phyloP scores from a whole-genome alignment of 495 filamentous ascomycete species.

The Tuber magnatum region DNA sequence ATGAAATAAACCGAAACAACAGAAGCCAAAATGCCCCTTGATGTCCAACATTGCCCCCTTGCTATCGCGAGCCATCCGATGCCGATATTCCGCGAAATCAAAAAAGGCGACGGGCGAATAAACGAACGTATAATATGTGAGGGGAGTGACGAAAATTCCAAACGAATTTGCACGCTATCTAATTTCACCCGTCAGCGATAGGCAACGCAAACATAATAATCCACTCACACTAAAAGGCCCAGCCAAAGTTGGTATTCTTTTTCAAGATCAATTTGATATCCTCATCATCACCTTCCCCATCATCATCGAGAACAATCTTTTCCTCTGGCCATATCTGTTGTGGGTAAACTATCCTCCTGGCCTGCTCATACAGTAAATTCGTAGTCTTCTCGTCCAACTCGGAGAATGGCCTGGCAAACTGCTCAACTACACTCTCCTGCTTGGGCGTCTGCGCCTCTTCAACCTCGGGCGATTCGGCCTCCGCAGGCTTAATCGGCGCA shows the following conservation, averaged over 20 bases:
- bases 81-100: neutral
- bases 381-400: neutral
- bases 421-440: neutral
- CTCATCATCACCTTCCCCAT: neutral
- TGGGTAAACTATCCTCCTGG: neutral
- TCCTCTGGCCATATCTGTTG: neutral
- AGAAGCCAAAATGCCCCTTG: neutral
- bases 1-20: neutral
- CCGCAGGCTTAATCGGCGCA: neutral
- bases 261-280: neutral
- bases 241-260: slow-evolving; percentile 3
- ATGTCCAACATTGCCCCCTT: neutral
- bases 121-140: neutral
- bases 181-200: neutral
- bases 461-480: neutral
- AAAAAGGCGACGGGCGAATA: neutral
- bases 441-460: neutral
- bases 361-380: neutral
- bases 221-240: neutral
- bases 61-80: neutral
- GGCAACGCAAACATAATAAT: neutral
- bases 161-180: neutral
- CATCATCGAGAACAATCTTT: neutral
- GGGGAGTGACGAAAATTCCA: neutral
- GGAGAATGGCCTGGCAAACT: neutral